Evolutionary conservation across 2,329 filamentous ascomycete genomes (phyloP).

Genomic region (Fusarium sp.): DNA sequence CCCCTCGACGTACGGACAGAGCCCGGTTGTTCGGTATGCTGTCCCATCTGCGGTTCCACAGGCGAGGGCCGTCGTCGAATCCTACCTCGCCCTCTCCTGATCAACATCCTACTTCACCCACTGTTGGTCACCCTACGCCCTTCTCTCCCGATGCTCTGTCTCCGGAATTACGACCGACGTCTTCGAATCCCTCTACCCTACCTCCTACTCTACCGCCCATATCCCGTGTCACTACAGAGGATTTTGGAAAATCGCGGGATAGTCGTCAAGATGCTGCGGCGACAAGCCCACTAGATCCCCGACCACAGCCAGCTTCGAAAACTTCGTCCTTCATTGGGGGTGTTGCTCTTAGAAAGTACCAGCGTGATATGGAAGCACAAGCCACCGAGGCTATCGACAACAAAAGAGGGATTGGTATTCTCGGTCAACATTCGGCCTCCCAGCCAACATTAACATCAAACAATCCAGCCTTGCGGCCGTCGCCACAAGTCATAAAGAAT

Average conservation of each 20-base stretch:
- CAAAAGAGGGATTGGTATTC: conserved; percentile 26
- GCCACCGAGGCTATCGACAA: conserved; percentile 35
- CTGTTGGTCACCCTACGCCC: conserved; percentile 54
- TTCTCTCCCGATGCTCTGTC: conserved; percentile 54
- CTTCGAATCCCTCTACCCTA: conserved; percentile 52
- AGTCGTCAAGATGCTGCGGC: conserved; percentile 43
- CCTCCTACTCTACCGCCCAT: conserved; percentile 65
- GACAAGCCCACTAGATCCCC: conserved; percentile 37
- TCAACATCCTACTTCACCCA: conserved; percentile 55
- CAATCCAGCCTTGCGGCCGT: conserved; percentile 43
- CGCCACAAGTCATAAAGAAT: conserved; percentile 40
- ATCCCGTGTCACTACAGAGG: conserved; percentile 58
- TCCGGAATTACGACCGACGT: conserved; percentile 51
- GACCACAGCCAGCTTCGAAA: conserved; percentile 45
- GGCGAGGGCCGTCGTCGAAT: conserved; percentile 63
- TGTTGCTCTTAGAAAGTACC: conserved; percentile 63
- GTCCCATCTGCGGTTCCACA: conserved; percentile 68
- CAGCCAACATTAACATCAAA: conserved; percentile 35
- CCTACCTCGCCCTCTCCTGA: conserved; percentile 65
- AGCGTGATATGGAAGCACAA: conserved; percentile 51
- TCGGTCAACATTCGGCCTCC: conserved; percentile 29
- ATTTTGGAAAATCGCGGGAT: conserved; percentile 45
- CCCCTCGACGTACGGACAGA: conserved; percentile 26
- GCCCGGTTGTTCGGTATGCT: conserved; percentile 54
- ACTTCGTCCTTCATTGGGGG: conserved; percentile 65